Conservation (phyloP, 176 grass and related monocot species). For the Carex kokanica region DNA sequence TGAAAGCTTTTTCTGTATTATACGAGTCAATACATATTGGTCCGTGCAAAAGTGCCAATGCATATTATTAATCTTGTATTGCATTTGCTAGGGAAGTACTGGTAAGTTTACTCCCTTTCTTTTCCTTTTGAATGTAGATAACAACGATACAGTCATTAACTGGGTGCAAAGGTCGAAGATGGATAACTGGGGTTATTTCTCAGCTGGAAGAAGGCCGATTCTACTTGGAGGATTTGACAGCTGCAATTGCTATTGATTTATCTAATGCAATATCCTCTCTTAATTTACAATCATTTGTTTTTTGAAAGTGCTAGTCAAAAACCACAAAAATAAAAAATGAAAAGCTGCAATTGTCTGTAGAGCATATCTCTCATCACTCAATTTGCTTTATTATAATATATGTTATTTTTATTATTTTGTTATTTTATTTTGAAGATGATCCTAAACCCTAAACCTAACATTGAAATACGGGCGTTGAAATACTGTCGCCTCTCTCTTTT, state of each 20-base stretch:
- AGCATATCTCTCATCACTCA: not conserved
- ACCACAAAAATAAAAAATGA: not conserved
- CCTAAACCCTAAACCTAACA: not conserved
- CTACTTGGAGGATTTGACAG: slow-evolving; percentile 91
- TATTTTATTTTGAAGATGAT: not conserved
- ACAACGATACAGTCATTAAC: slow-evolving; percentile 83
- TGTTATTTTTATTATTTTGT: not conserved
- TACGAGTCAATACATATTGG: not conserved
- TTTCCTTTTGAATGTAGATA: slow-evolving; percentile 48
- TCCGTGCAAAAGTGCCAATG: no score
- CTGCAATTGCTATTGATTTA: slow-evolving; percentile 82
- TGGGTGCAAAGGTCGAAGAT: slow-evolving; percentile 86
- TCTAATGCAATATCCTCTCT: slow-evolving; percentile 75
- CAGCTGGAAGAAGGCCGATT: slow-evolving; percentile 87
- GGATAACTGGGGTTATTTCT: slow-evolving; percentile 94
- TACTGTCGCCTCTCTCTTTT: not conserved
- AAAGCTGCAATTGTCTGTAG: not conserved
- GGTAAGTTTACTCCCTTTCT: not conserved
- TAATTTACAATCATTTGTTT: not conserved
- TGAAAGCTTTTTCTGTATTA: not conserved
- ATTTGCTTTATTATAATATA: not conserved
- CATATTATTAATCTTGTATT: not conserved
- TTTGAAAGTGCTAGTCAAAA: not conserved
- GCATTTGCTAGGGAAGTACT: slow-evolving; percentile 4
- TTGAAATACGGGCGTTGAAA: not conserved